These are phyloP conservation scores for Hysterangium stoloniferum DNA, from an alignment of 768 basidiomycete species.

Conservation along the genomic window DNA sequence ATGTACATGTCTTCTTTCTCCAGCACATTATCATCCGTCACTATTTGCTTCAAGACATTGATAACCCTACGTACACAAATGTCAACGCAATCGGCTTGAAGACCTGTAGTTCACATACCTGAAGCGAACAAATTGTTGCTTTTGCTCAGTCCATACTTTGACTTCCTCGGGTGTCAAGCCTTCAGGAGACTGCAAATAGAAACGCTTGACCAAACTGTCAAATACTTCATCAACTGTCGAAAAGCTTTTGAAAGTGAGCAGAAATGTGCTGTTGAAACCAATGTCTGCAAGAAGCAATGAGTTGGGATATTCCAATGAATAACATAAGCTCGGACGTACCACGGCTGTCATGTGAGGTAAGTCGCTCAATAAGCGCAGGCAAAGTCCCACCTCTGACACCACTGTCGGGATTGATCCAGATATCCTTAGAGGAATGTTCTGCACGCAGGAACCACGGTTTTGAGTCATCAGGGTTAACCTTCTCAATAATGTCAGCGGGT, in stretches of 20 bases:
- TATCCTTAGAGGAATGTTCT: constrained; percentile 71
- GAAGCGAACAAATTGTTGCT: constrained; percentile 81
- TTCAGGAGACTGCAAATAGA: constrained; percentile 67
- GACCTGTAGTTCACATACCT: constrained; percentile 45
- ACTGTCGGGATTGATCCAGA: constrained; percentile 79
- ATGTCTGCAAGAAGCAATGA: constrained; percentile 42
- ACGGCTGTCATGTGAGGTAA: constrained; percentile 85
- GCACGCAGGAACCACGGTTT: constrained; percentile 83
- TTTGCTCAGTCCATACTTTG: constrained; percentile 75
- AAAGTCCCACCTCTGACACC: constrained; percentile 83
- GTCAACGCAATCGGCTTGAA: not conserved
- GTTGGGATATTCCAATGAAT: not conserved
- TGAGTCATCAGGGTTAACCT: constrained; percentile 29
- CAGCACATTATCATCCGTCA: constrained; percentile 74
- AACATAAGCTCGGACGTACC: constrained; percentile 40
- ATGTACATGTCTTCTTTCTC: constrained; percentile 83
- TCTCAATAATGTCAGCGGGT: constrained; percentile 37
- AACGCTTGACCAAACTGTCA: constrained; percentile 72
- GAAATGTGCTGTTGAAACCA: constrained; percentile 78
- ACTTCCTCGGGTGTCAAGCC: constrained; percentile 53
- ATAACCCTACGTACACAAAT: constrained; percentile 52
- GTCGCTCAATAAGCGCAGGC: constrained; percentile 74
- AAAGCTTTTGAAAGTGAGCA: constrained; percentile 96
- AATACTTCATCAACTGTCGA: constrained; percentile 77
- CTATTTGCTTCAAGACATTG: constrained; percentile 86